Evolutionary conservation across 2,329 filamentous ascomycete genomes (phyloP).

Genomic region (Botrytis fabae): DNA sequence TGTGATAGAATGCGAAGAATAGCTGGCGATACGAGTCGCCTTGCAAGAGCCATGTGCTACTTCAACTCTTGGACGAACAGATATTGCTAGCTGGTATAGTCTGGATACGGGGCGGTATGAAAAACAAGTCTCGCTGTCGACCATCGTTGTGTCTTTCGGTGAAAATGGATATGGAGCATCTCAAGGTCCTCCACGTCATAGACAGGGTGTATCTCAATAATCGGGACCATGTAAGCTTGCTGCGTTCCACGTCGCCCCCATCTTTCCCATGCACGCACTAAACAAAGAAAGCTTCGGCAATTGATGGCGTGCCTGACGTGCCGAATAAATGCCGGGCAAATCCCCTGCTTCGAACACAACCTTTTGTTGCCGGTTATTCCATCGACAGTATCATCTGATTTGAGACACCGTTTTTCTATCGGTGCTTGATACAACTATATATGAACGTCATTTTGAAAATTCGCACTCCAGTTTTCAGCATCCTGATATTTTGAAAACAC

Average conservation of each 20-base stretch:
- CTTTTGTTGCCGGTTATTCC: no score
- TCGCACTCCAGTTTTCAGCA: no score
- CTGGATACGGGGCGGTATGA: not conserved
- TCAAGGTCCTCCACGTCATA: not conserved
- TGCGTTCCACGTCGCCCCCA: not conserved
- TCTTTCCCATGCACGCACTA: not conserved
- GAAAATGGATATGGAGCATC: not conserved
- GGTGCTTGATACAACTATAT: no score
- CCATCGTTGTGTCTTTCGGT: not conserved
- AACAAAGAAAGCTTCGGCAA: not conserved
- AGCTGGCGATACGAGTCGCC: not conserved
- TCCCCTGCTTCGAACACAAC: not conserved
- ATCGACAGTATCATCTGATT: no score
- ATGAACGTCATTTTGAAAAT: no score
- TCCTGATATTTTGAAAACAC: no score
- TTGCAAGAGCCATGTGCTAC: not conserved
- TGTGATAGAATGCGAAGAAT: not conserved
- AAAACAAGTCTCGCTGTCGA: no score
- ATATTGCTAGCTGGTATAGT: not conserved
- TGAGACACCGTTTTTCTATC: no score
- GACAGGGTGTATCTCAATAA: not conserved
- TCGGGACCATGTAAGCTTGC: not conserved
- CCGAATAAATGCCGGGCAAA: not conserved
- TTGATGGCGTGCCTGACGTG: not conserved
- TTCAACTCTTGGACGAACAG: not conserved